These are phyloP conservation scores for Didymella pomorum DNA, from an alignment of 2,329 filamentous ascomycete species.

Conservation along the genomic window DNA sequence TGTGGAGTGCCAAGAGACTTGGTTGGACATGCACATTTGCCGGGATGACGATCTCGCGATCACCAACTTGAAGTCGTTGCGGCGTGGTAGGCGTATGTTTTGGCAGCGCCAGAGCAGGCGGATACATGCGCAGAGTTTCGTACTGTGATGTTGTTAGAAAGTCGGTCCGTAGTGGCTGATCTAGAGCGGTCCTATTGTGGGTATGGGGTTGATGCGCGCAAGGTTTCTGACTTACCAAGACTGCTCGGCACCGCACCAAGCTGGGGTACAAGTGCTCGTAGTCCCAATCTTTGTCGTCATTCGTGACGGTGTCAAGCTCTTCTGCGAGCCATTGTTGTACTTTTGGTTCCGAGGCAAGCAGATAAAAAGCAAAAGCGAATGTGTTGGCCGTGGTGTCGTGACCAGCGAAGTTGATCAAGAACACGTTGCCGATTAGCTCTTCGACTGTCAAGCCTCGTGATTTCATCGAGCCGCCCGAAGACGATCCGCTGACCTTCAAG, in stretches of 20 bases:
- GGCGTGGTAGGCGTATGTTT: neutral
- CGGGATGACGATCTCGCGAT: neutral
- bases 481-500: neutral
- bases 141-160: neutral
- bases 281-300: neutral
- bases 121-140: neutral
- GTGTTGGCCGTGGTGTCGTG: constrained; percentile 61
- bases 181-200: neutral
- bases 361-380: neutral
- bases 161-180: neutral
- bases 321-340: neutral
- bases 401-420: constrained; percentile 60
- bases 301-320: neutral
- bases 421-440: constrained; percentile 54
- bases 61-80: neutral
- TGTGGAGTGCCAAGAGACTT: constrained; percentile 56
- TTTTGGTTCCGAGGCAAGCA: constrained; percentile 28
- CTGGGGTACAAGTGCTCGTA: neutral
- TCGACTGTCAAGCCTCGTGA: constrained; percentile 19
- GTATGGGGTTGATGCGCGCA: constrained; percentile 1
- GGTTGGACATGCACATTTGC: neutral
- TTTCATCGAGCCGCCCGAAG: neutral
- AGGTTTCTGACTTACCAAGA: neutral
- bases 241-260: neutral
- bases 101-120: neutral